Evolutionary conservation across 345 rosid species (phyloP).

Genomic region (Clausena lansium): DNA sequence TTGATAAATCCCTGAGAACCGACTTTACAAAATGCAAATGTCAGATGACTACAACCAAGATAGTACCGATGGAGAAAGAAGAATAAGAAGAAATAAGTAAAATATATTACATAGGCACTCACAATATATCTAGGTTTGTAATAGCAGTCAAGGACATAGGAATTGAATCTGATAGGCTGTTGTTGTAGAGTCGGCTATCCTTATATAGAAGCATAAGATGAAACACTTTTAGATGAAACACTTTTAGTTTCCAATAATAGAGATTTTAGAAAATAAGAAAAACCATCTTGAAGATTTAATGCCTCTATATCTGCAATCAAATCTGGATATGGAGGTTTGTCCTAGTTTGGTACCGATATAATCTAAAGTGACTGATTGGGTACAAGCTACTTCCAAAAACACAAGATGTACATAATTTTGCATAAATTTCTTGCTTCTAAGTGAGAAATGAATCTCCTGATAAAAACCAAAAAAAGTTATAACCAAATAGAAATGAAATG

Average conservation of each 20-base stretch:
- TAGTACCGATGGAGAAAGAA: no score
- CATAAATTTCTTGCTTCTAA: no score
- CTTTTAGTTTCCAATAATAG: conserved; percentile 2
- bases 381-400: background rate
- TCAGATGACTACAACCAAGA: background rate
- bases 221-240: background rate
- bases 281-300: background rate
- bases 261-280: background rate
- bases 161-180: conserved; percentile 11
- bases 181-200: conserved; percentile 48
- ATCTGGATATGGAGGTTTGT: background rate
- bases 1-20: conserved; percentile 37
- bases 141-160: no score
- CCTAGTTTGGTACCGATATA: background rate
- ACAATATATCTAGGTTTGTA: no score
- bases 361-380: background rate
- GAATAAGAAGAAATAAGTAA: no score
- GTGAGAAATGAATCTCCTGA: background rate
- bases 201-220: conserved; percentile 17
- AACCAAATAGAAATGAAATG: background rate
- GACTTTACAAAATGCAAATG: conserved; percentile 3
- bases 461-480: background rate
- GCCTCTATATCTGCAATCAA: background rate
- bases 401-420: no score
- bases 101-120: no score